Conservation (phyloP, 1,284 basidiomycete species). For the Ustilago lituana region DNA sequence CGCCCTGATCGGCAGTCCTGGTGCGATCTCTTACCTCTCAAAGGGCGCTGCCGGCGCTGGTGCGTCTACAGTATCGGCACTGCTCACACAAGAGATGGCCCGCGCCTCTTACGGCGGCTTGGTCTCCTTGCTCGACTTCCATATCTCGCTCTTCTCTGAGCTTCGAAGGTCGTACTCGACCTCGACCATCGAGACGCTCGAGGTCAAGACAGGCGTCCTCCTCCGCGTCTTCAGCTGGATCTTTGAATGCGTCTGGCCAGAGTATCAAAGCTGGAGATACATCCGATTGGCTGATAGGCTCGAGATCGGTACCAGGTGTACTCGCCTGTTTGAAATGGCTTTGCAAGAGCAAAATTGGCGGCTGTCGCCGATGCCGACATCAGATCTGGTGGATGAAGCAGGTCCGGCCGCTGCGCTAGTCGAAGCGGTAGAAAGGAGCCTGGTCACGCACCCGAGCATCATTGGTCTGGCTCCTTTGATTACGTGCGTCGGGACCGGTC, state of each 20-base stretch:
- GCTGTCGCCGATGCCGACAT: conserved; percentile 6
- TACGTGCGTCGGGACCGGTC: conserved; percentile 74
- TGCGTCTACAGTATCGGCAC: conserved; percentile 69
- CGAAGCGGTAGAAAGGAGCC: conserved; percentile 74
- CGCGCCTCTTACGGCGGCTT: conserved; percentile 83
- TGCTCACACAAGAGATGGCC: conserved; percentile 77
- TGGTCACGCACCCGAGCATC: conserved; percentile 77
- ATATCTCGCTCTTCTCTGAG: conserved; percentile 79
- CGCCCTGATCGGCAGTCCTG: conserved; percentile 75
- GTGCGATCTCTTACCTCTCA: conserved; percentile 33
- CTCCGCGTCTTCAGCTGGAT: conserved; percentile 79
- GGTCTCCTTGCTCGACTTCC: conserved; percentile 78
- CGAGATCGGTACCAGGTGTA: conserved; percentile 78
- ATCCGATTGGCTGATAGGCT: conserved; percentile 79
- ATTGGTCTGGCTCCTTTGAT: conserved; percentile 80
- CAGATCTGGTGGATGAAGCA: conserved; percentile 62
- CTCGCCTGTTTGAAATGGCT: conserved; percentile 75
- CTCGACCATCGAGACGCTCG: conserved; percentile 72
- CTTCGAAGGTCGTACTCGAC: conserved; percentile 73
- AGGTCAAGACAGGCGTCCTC: conserved; percentile 82
- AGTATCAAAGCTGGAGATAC: conserved; percentile 84
- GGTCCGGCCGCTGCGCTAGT: conserved; percentile 24
- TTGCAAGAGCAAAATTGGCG: conserved; percentile 70
- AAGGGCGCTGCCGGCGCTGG: conserved; percentile 14
- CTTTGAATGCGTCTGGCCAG: conserved; percentile 84